Base-by-base conservation (phyloP, 495 filamentous ascomycete species). In the Neurospora tetrasperma region DNA sequence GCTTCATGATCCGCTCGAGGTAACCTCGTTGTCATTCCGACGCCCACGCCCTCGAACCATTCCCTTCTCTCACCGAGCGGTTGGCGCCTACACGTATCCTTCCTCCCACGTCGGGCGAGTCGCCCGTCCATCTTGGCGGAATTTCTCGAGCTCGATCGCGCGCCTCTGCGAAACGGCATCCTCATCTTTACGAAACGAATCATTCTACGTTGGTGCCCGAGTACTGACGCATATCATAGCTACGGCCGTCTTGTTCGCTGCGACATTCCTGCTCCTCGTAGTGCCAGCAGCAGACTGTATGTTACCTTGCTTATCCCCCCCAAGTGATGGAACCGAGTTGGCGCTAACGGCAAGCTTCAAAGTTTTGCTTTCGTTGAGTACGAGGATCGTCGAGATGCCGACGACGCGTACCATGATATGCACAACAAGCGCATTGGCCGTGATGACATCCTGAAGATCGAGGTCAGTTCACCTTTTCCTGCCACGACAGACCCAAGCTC, bases 301-400 rank as follows among this genome's bases (percentile, higher is more conserved):
- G 95, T 92, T 75, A 39, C 39, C 20, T 23, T 54, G 4, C 20
- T 54, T 23, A 54, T 46, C 59, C 72, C 71, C 72, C 71, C 71
- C 71, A 73, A 73, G 18, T 38, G 31, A 8, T n/a, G 18, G 38
- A 35, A 66, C 3, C 27, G 9, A 27, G 35, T 68, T 71, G 38
- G n/a, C 38, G 43, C 46, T 71, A 72, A 72, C 48, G 18, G 68
- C 27, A 31, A 71, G 35, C 73, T 70, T 69, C 43, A 41, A 62
- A 99, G 96, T 73, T 99, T 99, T 82, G 96, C 96, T 20, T 99
- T 99, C 84, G 96, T 99, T 70, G 96, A 99, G 84, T 99, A 99
- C 82, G 96, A 99, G 85, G 97, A 94, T 82, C 94, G 96, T 77
- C 96, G 96, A 77, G 96, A 99, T 87, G 94, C 96, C 66, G 96